Evolutionary conservation across 2,329 filamentous ascomycete genomes (phyloP).

Genomic region (Verticillium longisporum): DNA sequence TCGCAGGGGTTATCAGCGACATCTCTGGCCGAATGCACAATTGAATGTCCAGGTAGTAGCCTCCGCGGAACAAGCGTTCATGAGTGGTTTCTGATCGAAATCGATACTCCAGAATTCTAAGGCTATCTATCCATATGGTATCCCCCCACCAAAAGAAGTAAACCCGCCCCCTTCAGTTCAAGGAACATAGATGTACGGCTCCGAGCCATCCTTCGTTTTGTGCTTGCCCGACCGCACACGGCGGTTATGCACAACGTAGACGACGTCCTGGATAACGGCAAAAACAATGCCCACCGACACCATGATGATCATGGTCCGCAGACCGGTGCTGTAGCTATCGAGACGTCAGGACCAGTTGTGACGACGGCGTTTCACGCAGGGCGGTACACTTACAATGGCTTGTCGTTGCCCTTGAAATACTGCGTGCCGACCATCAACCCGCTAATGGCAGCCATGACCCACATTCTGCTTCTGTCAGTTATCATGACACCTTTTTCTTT

Average conservation of each 20-base stretch:
- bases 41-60: too few relatives aligned
- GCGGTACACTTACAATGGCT: constrained; percentile 25
- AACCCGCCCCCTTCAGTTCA: neutral
- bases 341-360: neutral
- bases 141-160: neutral
- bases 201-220: constrained; percentile 10
- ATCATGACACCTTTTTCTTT: neutral
- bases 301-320: constrained; percentile 38
- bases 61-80: too few relatives aligned
- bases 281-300: constrained; percentile 31
- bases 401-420: constrained; percentile 36
- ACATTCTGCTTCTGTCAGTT: constrained; percentile 19
- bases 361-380: neutral
- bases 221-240: constrained; percentile 15
- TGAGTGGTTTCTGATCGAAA: too few relatives aligned
- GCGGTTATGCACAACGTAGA: constrained; percentile 31
- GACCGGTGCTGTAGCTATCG: constrained; percentile 32
- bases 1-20: too few relatives aligned
- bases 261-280: constrained; percentile 28
- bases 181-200: constrained; percentile 11
- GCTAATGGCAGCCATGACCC: constrained; percentile 43
- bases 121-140: neutral
- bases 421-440: constrained; percentile 45
- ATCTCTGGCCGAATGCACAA: too few relatives aligned
- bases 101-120: too few relatives aligned